These are phyloP conservation scores for Taphrina flavorubra DNA, from an alignment of 1,139 yeast genomes.

Conservation along the genomic window DNA sequence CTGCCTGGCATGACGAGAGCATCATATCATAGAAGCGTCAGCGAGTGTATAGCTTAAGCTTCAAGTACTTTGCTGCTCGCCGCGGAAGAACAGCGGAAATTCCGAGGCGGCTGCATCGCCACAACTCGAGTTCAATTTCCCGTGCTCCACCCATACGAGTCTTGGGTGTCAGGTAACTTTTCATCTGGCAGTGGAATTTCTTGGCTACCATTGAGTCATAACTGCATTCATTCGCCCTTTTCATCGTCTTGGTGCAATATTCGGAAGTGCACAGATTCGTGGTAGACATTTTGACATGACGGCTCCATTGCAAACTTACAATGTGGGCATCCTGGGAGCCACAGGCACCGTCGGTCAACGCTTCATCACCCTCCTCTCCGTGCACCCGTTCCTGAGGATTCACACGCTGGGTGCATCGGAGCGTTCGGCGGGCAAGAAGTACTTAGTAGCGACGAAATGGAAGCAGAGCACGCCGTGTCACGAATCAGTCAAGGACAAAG, in stretches of 20 bases:
- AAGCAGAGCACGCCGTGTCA: slow-evolving; percentile 89
- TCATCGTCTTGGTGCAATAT: not conserved
- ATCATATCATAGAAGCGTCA: no score
- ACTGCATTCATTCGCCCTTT: not conserved
- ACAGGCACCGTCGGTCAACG: slow-evolving; percentile 86
- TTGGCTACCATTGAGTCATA: no score
- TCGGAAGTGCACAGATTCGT: no score
- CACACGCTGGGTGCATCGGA: slow-evolving; percentile 89
- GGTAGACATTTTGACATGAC: not conserved
- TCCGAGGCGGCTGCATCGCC: slow-evolving; percentile 3
- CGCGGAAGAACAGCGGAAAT: not conserved
- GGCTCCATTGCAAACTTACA: slow-evolving; percentile 20
- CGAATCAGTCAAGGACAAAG: slow-evolving; percentile 62
- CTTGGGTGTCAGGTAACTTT: no score
- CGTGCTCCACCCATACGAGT: no score
- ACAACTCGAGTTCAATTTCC: not conserved
- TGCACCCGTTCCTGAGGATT: slow-evolving; percentile 89
- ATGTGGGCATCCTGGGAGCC: slow-evolving; percentile 88
- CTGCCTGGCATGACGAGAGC: no score
- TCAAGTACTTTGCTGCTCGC: no score
- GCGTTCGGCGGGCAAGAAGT: slow-evolving; percentile 89
- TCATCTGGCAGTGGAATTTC: no score
- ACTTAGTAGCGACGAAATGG: slow-evolving; percentile 89
- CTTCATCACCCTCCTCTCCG: slow-evolving; percentile 78
- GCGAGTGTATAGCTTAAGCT: no score